Conservation (phyloP, 371 early-diverging fungal genomes). For the Choanephora cucurbitarum region DNA sequence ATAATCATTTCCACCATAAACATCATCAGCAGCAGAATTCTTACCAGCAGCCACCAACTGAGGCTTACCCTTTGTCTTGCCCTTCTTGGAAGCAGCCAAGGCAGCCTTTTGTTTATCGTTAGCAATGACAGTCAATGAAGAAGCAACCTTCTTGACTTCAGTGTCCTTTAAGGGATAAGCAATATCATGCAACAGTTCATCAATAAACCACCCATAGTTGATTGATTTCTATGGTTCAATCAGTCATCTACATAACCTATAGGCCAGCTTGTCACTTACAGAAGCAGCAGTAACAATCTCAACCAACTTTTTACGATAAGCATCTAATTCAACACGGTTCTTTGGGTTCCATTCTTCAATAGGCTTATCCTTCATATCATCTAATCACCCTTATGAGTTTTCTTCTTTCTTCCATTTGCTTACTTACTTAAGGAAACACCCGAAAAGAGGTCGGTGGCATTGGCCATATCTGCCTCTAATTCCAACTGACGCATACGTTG, state of each 20-base stretch:
- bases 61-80: slow-evolving; percentile 63
- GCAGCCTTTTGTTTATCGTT: slow-evolving; percentile 89
- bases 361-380: slow-evolving; percentile 47
- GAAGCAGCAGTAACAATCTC: slow-evolving; percentile 71
- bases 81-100: slow-evolving; percentile 72
- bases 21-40: slow-evolving; percentile 43
- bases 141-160: slow-evolving; percentile 79
- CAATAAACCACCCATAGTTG: slow-evolving; percentile 71
- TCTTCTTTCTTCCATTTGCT: no score
- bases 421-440: slow-evolving; percentile 62
- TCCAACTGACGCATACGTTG: slow-evolving; percentile 68
- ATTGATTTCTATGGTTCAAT: slow-evolving; percentile 38
- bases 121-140: slow-evolving; percentile 77
- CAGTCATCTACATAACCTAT: no score
- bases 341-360: slow-evolving; percentile 77
- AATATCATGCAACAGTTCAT: slow-evolving; percentile 78
- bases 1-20: slow-evolving; percentile 50
- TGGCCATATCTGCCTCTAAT: slow-evolving; percentile 81
- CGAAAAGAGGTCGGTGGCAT: slow-evolving; percentile 84
- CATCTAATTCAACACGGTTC: slow-evolving; percentile 83
- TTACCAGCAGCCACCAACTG: slow-evolving; percentile 56
- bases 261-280: no score
- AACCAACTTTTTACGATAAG: slow-evolving; percentile 69
- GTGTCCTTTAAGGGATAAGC: slow-evolving; percentile 77
- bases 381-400: no score